Base-by-base conservation (phyloP, 2,329 filamentous ascomycete species). In the Fusarium mexicanum region DNA sequence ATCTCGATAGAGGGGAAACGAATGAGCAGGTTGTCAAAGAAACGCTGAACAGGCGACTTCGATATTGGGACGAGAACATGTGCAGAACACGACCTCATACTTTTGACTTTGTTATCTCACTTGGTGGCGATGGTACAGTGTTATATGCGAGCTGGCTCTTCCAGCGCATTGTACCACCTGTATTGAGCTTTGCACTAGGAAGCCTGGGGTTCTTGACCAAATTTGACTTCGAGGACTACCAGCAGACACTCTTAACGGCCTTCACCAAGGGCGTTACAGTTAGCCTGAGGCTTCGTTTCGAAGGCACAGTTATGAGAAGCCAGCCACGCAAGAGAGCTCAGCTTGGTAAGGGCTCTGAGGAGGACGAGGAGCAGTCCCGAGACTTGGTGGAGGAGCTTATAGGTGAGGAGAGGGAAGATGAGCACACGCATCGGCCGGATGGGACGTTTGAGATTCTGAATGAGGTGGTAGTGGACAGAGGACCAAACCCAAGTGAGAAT, bases 101-200 rank as follows among this genome's bases (percentile, higher is more conserved):
- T 1, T 98, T 98, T 80, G 96, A 99, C 83, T 97, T 99, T 79
- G 92, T 97, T 59, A 90, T 99, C 53, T 97, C 96, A 0, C 88
- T 98, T 7, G 95, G 95, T 55, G 96, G 96, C 18, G 96, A 99
- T 80, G 96, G 96, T n/a, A 99, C 96, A 0, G 96, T 99, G 12
- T 86, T 99, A 17, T 98, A 98, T 80, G 94, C 96, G 8, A 97
- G 94, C 79, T 98, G 96, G 95, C 87, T 99, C 3, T 99, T 99
- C 81, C 96, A 99, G 84, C 91, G 94, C 47, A 93, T 98, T 53
- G 96, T 98, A 1, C 96, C 96, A 11, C 96, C 96, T 0, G 94
- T 98, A 2, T 86, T 99, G 71, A 96, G 94, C 70, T 98, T 99
- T 81, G 90, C 95, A 2, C 86, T 98, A 16, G 96, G 96, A 14